Evolutionary conservation across 208 protist genomes (phyloP).

Genomic region (Leishmania aethiopica): DNA sequence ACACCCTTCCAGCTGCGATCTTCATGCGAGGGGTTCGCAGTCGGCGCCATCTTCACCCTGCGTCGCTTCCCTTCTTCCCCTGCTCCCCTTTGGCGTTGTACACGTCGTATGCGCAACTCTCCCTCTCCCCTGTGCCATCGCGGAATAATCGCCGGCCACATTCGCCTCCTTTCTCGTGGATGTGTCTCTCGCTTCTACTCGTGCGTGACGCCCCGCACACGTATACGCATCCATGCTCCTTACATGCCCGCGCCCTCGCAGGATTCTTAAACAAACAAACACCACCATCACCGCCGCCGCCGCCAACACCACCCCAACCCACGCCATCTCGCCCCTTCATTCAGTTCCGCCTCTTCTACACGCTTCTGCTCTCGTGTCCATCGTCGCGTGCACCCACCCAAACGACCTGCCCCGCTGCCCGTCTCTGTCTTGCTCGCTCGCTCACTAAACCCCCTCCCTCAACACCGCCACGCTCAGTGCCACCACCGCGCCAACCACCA

Average conservation of each 20-base stretch:
- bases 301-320: background rate
- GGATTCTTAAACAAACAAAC: background rate
- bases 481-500: background rate
- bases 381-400: background rate
- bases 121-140: background rate
- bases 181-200: background rate
- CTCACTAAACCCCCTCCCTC: background rate
- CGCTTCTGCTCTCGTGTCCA: background rate
- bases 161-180: background rate
- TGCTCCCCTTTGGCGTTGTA: background rate
- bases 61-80: background rate
- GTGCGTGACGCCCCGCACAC: background rate
- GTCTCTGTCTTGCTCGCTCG: background rate
- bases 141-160: background rate
- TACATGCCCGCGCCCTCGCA: background rate
- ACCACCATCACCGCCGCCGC: background rate
- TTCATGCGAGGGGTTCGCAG: background rate
- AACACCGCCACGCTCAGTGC: background rate
- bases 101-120: background rate
- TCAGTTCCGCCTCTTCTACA: background rate
- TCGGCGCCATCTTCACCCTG: too few species aligned
- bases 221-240: background rate
- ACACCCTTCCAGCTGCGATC: background rate
- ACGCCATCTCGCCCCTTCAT: background rate
- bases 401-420: background rate